Evolutionary conservation across 2,329 filamentous ascomycete genomes (phyloP).

Genomic region (Diplodia mutila): DNA sequence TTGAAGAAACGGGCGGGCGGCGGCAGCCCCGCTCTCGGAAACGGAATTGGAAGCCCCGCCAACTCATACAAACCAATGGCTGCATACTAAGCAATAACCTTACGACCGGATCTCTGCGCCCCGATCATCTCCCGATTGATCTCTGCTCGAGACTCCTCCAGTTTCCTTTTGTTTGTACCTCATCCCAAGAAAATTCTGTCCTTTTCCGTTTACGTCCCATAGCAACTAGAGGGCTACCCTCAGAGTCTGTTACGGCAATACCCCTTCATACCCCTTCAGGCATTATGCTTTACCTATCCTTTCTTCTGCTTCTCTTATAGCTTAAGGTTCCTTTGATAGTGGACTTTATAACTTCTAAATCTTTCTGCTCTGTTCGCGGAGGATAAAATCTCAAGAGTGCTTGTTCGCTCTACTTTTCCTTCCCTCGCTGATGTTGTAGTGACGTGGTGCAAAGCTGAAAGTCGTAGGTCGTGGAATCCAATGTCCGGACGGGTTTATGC

Average conservation of each 20-base stretch:
- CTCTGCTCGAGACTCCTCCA: constrained; percentile 14
- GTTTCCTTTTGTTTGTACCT: constrained; percentile 13
- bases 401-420: background rate
- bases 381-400: background rate
- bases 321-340: constrained; percentile 19
- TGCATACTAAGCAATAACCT: constrained; percentile 4
- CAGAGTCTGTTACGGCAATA: constrained; percentile 15
- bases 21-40: background rate
- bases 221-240: background rate
- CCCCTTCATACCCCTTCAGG: constrained; percentile 7
- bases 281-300: constrained; percentile 5
- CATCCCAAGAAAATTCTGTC: constrained; percentile 13
- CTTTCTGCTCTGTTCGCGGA: constrained; percentile 5
- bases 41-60: background rate
- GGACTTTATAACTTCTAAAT: constrained; percentile 10
- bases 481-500: too few species aligned
- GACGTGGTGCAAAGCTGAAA: background rate
- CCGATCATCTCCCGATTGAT: background rate
- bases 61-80: constrained; percentile 6
- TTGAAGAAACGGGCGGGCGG: constrained; percentile 37
- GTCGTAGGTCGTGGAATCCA: too few species aligned
- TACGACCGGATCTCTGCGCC: background rate
- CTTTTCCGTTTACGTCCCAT: background rate
- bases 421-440: background rate
- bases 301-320: background rate